A percentile compares a stretch with the other conserved stretches of the same genome.
Conservation (phyloP, 106 monocot species). For the Iris macrosiphon region DNA sequence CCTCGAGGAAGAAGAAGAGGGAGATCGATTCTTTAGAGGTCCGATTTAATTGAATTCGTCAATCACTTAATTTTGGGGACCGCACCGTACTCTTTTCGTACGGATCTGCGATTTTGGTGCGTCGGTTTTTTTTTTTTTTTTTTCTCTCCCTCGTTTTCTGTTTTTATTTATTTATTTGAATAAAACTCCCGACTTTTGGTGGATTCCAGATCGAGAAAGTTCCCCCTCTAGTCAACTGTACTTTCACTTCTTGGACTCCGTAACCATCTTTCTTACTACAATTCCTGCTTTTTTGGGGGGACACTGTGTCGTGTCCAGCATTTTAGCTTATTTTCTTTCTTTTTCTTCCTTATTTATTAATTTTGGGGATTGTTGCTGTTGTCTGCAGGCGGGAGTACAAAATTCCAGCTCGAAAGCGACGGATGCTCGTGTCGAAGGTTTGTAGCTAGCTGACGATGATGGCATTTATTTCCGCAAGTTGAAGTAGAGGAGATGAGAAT, state of each 20-base stretch:
- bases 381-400: constrained; percentile 31
- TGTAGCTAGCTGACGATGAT: constrained; percentile 31
- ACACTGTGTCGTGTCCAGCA: no score
- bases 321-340: background rate
- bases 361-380: constrained; percentile 10
- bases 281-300: no score
- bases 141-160: no score
- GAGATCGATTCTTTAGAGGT: constrained; percentile 26
- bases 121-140: no score
- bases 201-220: no score
- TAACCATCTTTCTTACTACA: no score
- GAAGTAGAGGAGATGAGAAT: background rate
- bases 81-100: constrained; percentile 5
- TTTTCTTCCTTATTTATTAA: constrained; percentile 11
- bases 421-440: constrained; percentile 5
- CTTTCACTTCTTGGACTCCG: no score
- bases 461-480: constrained; percentile 47
- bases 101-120: constrained; percentile 9
- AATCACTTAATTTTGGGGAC: no score
- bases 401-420: constrained; percentile 41
- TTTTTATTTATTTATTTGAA: no score
- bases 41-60: no score
- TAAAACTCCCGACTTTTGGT: no score
- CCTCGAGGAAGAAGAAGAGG: constrained; percentile 14
- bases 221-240: no score